Conservation (phyloP, 139 green algal genomes). For the Marvania coccoides region DNA sequence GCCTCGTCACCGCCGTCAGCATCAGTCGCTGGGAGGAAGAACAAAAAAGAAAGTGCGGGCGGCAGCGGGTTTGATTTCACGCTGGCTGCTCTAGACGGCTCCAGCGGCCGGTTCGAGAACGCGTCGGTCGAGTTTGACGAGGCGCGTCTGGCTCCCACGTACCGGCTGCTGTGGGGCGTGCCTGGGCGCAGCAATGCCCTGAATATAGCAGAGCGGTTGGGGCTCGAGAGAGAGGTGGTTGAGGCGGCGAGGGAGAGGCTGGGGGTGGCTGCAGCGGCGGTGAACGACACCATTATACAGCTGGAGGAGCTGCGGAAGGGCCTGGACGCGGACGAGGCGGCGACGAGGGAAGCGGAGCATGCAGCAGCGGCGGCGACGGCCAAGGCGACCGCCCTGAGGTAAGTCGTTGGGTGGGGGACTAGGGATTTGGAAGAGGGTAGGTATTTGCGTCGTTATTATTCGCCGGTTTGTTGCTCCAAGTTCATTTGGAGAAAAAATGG, state of each 20-base stretch:
- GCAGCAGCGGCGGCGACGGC: background rate
- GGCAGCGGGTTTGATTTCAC: background rate
- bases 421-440: too few relatives aligned
- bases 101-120: conserved; percentile 66
- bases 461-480: too few relatives aligned
- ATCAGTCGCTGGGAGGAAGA: too few relatives aligned
- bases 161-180: conserved; percentile 79
- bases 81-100: background rate
- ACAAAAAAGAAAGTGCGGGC: background rate
- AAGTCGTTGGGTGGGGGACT: background rate
- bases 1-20: too few relatives aligned
- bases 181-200: conserved; percentile 73
- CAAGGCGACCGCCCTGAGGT: background rate
- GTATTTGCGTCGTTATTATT: too few relatives aligned
- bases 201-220: conserved; percentile 70
- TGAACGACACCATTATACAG: conserved; percentile 24
- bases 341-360: background rate
- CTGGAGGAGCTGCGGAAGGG: conserved; percentile 18
- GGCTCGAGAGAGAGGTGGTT: conserved; percentile 56
- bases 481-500: too few relatives aligned
- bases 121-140: conserved; percentile 86
- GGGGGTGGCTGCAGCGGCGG: conserved; percentile 22
- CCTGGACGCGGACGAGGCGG: conserved; percentile 14
- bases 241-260: conserved; percentile 49
- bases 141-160: conserved; percentile 65